Conservation (phyloP, 169 alveolate species). For the Cryptosporidium bovis region DNA sequence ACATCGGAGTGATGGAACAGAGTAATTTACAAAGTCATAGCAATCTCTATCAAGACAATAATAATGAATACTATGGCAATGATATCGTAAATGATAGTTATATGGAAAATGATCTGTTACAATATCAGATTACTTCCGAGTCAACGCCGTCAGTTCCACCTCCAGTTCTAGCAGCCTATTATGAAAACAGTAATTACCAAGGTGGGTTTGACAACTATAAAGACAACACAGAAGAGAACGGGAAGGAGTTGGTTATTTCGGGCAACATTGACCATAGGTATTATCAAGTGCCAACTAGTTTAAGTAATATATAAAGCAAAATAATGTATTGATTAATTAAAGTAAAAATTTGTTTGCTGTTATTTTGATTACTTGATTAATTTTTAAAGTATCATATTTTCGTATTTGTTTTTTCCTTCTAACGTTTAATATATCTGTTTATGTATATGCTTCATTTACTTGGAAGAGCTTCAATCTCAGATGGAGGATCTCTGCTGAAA, state of each 20-base stretch:
- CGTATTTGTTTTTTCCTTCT: no score
- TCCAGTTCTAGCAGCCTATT: conserved; percentile 50
- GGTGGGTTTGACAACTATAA: background rate
- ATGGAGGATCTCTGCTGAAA: conserved; percentile 64
- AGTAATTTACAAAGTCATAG: no score
- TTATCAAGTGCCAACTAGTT: conserved; percentile 31
- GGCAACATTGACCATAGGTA: background rate
- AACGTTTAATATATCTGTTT: background rate
- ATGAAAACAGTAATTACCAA: background rate
- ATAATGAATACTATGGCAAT: no score
- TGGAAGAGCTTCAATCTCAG: conserved; percentile 52
- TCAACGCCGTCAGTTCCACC: conserved; percentile 14
- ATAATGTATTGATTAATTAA: conserved; percentile 1
- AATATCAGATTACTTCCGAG: no score
- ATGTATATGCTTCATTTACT: background rate
- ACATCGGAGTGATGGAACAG: no score
- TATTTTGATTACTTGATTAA: background rate
- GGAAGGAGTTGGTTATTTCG: no score
- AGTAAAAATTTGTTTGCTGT: background rate
- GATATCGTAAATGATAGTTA: no score
- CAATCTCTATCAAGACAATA: no score
- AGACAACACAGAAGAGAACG: no score
- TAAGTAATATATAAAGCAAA: conserved; percentile 21
- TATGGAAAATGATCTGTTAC: no score
- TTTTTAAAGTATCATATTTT: no score